Conservation (phyloP, 345 rosid genomes). For the Boechera retrofracta region DNA sequence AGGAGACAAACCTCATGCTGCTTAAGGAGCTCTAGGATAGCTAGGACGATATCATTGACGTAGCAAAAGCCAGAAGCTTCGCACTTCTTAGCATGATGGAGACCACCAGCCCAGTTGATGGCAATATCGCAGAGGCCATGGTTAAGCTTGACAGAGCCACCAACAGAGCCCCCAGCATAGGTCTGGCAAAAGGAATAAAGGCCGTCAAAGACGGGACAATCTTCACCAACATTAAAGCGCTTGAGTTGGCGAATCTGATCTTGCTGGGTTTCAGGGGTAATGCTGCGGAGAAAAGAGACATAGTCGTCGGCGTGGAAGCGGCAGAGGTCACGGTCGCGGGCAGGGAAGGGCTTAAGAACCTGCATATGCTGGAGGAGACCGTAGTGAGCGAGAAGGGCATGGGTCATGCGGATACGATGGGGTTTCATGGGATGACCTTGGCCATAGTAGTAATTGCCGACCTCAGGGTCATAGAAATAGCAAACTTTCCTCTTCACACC, state of each 20-base stretch:
- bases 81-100: slow-evolving; percentile 76
- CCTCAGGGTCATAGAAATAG: slow-evolving; percentile 75
- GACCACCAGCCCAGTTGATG: slow-evolving; percentile 73
- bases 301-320: slow-evolving; percentile 77
- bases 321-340: slow-evolving; percentile 74
- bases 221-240: slow-evolving; percentile 78
- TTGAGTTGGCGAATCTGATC: slow-evolving; percentile 72
- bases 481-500: slow-evolving; percentile 73
- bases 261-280: slow-evolving; percentile 76
- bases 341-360: slow-evolving; percentile 65
- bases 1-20: slow-evolving; percentile 60
- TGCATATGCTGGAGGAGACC: slow-evolving; percentile 79
- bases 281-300: slow-evolving; percentile 65
- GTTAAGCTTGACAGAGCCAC: slow-evolving; percentile 71
- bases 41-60: slow-evolving; percentile 76
- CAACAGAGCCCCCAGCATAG: slow-evolving; percentile 76
- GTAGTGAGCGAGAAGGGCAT: slow-evolving; percentile 58
- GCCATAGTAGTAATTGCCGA: slow-evolving; percentile 71
- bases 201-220: slow-evolving; percentile 75
- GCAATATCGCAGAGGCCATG: slow-evolving; percentile 69
- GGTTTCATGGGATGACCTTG: slow-evolving; percentile 77
- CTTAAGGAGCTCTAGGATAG: slow-evolving; percentile 76
- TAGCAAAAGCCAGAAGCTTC: slow-evolving; percentile 60
- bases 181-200: slow-evolving; percentile 78
- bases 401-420: slow-evolving; percentile 70